phyloP scores from a whole-genome alignment of 148 eudicot genomes.

The Rhododendron mucronatum region DNA sequence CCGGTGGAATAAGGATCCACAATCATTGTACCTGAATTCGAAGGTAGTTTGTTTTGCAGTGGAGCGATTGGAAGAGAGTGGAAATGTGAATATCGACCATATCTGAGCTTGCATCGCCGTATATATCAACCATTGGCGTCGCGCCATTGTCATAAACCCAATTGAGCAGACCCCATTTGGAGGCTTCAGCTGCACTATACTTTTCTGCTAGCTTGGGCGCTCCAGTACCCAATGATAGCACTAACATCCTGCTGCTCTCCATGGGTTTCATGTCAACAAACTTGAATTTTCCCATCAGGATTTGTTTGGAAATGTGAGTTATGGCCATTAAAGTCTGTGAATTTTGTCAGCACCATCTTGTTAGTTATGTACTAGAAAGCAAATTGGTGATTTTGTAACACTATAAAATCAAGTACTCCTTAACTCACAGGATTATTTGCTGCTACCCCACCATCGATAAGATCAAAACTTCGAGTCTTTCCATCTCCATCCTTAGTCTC shows the following conservation, averaged over 20 bases:
- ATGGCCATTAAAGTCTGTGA: slow-evolving; percentile 26
- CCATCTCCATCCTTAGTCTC: slow-evolving; percentile 26
- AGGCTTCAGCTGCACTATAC: slow-evolving; percentile 22
- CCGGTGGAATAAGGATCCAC: background rate
- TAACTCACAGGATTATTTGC: slow-evolving; percentile 45
- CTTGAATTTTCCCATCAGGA: slow-evolving; percentile 18
- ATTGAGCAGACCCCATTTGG: slow-evolving; percentile 30
- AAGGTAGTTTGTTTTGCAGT: slow-evolving; percentile 25
- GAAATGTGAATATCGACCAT: slow-evolving; percentile 37
- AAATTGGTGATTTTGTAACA: background rate
- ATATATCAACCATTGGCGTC: slow-evolving; percentile 25
- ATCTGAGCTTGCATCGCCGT: slow-evolving; percentile 31
- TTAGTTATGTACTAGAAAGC: background rate
- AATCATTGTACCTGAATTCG: slow-evolving; percentile 30
- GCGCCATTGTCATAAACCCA: slow-evolving; percentile 29
- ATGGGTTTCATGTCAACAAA: slow-evolving; percentile 12
- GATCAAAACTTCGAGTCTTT: slow-evolving; percentile 24
- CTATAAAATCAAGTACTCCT: background rate
- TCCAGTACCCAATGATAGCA: slow-evolving; percentile 39
- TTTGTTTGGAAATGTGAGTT: slow-evolving; percentile 21
- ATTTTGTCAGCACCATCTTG: background rate
- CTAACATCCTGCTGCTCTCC: slow-evolving; percentile 20
- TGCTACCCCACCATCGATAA: slow-evolving; percentile 49
- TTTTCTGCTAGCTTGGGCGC: slow-evolving; percentile 18
- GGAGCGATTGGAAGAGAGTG: slow-evolving; percentile 21